phyloP scores from a whole-genome alignment of 1,139 yeast species.

The Candida mesenterica region DNA sequence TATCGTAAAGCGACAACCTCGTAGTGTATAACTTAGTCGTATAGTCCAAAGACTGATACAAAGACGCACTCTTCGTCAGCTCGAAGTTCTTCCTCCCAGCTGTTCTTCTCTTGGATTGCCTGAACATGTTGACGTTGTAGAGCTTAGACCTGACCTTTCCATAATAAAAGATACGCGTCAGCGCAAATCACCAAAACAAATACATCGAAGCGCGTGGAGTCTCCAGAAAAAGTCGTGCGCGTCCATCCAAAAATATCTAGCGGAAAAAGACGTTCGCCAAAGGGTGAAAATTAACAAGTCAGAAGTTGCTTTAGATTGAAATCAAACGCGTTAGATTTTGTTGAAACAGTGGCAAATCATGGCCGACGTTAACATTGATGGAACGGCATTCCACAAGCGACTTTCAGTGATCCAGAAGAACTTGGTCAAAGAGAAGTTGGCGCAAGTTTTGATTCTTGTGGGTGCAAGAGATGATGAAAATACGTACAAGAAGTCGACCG shows the following conservation, averaged over 20 bases:
- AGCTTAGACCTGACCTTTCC: not conserved
- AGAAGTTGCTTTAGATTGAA: no score
- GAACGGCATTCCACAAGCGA: conserved; percentile 38
- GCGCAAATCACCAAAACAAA: no score
- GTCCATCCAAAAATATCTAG: no score
- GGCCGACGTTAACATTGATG: conserved; percentile 41
- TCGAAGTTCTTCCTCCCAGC: conserved; percentile 75
- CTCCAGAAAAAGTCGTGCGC: no score
- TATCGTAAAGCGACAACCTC: conserved; percentile 64
- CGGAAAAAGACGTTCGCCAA: no score
- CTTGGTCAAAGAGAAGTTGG: conserved; percentile 42
- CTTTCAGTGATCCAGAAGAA: conserved; percentile 41
- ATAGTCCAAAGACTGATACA: conserved; percentile 35
- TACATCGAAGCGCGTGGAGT: no score
- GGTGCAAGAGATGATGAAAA: conserved; percentile 87
- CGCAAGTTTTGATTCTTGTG: conserved; percentile 58
- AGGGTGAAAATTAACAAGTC: no score
- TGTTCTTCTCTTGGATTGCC: conserved; percentile 73
- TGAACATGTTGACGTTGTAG: conserved; percentile 48
- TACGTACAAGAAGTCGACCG: conserved; percentile 87
- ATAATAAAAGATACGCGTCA: no score
- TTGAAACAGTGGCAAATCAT: no score
- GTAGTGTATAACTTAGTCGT: conserved; percentile 14
- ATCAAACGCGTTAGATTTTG: no score
- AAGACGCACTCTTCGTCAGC: conserved; percentile 19